Evolutionary conservation across 495 filamentous ascomycete species (phyloP), one percentile per base, ranked within the genome.

Genomic region (Penicillium tannophilum): DNA sequence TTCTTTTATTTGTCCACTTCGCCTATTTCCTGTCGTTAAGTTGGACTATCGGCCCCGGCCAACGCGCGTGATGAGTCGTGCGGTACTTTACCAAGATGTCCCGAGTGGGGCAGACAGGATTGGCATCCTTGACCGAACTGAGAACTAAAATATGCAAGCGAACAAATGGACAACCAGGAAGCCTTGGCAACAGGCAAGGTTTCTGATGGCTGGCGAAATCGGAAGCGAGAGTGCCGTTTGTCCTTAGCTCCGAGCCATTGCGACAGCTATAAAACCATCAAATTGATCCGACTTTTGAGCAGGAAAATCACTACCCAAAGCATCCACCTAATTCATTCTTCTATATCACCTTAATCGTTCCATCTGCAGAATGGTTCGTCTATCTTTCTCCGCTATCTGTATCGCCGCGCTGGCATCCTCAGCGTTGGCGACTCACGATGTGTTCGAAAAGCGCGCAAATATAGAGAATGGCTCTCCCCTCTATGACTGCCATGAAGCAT

Each of bases 401-500:
- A 6, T 57, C 24, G 55, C 41, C 61, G 54, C 44, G 45, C 49
- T 41, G 43, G 56, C 49, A 48, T 62, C 59, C 19, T 59, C 39
- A 23, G 53, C 59, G 24, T 26, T 48, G 47, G 61, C 59, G 44
- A 60, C 55, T 9, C 59, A 47, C 6, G 28, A 44, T 20, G 43
- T 33, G 8, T 17, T 61, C 12, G 26, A 16, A 14, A 36, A 20
- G 17, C 60, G 60, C 17, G 55, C 51, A 17, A 56, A 53, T 12
- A 60, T 61, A 2, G 72, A 67, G 6, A 76, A 76, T 2, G 80
- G 79, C 14, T 72, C 76, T 1, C 69, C 77, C 7, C 52, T 63
- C 1, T 83, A 81, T 59, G 70, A 75, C 10, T 83, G 80, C 52
- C 80, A 83, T 55, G 72, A 72, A 39, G 73, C 75, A 58, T 83